phyloP scores from a whole-genome alignment of 1,284 basidiomycete species.

The Marasmius oreades region DNA sequence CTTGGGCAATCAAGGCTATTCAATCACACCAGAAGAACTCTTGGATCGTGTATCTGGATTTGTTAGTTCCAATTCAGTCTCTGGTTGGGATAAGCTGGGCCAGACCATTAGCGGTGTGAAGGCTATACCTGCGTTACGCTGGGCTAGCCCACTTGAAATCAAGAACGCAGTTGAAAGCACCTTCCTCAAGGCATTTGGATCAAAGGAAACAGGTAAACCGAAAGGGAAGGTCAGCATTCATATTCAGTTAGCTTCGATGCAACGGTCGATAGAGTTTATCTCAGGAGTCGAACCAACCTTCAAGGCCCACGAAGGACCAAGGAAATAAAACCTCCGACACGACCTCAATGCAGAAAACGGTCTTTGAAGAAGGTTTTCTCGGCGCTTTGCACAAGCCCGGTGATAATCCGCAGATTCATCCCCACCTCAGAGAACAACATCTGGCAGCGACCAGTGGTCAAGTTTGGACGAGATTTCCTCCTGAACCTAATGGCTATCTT shows the following conservation, averaged over 20 bases:
- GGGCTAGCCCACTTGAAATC: slow-evolving; percentile 88
- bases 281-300: slow-evolving; percentile 57
- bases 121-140: slow-evolving; percentile 68
- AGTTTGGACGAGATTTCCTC: slow-evolving; percentile 97
- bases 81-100: slow-evolving; percentile 77
- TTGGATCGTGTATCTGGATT: slow-evolving; percentile 60
- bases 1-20: slow-evolving; percentile 58
- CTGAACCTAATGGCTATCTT: slow-evolving; percentile 96
- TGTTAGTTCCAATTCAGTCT: slow-evolving; percentile 49
- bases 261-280: neutral
- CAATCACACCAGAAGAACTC: slow-evolving; percentile 71
- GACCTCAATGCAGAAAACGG: slow-evolving; percentile 53
- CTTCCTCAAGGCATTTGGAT: slow-evolving; percentile 77
- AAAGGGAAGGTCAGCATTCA: slow-evolving; percentile 62
- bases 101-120: slow-evolving; percentile 72
- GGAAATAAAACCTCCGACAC: slow-evolving; percentile 22
- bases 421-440: slow-evolving; percentile 79
- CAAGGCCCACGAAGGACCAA: slow-evolving; percentile 28
- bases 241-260: neutral
- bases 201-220: slow-evolving; percentile 65
- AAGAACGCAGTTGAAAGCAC: slow-evolving; percentile 83
- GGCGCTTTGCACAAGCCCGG: slow-evolving; percentile 93
- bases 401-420: slow-evolving; percentile 86
- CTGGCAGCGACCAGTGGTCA: slow-evolving; percentile 77
- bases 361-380: slow-evolving; percentile 96